These are phyloP conservation scores for Mucor saturninus DNA, from an alignment of 371 early-diverging fungal genomes.

Conservation along the genomic window DNA sequence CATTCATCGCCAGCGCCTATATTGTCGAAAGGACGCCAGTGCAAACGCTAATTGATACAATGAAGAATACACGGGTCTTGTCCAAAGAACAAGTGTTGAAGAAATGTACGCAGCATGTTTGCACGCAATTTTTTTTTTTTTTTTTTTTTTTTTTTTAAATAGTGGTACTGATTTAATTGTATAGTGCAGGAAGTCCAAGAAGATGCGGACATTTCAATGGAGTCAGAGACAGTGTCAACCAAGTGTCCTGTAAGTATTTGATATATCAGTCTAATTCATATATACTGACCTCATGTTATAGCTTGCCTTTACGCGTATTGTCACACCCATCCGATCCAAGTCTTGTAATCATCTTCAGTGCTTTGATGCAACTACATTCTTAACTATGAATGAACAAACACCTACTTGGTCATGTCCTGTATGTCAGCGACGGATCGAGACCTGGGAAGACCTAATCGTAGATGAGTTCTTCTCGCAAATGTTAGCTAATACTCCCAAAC, in stretches of 20 bases:
- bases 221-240: conserved; percentile 58
- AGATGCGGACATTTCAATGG: conserved; percentile 59
- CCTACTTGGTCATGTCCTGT: conserved; percentile 81
- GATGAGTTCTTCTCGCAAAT: conserved; percentile 75
- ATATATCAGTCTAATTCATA: conserved; percentile 7
- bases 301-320: conserved; percentile 69
- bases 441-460: conserved; percentile 65
- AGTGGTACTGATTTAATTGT: background rate
- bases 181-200: conserved; percentile 39
- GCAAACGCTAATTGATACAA: conserved; percentile 40
- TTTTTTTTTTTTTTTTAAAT: background rate
- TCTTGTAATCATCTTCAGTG: conserved; percentile 77
- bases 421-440: conserved; percentile 60
- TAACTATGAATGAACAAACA: conserved; percentile 72
- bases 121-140: conserved; percentile 35
- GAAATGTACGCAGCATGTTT: conserved; percentile 43
- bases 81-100: conserved; percentile 53
- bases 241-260: conserved; percentile 60
- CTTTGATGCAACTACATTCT: conserved; percentile 71
- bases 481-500: conserved; percentile 48
- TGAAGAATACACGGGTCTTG: conserved; percentile 43
- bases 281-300: conserved; percentile 7
- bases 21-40: conserved; percentile 54
- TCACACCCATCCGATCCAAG: conserved; percentile 62
- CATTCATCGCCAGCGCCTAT: conserved; percentile 49